A percentile compares a stretch with the other conserved stretches of the same genome.
Conservation (phyloP, 75 land plant species). For the Larix kaempferi region DNA sequence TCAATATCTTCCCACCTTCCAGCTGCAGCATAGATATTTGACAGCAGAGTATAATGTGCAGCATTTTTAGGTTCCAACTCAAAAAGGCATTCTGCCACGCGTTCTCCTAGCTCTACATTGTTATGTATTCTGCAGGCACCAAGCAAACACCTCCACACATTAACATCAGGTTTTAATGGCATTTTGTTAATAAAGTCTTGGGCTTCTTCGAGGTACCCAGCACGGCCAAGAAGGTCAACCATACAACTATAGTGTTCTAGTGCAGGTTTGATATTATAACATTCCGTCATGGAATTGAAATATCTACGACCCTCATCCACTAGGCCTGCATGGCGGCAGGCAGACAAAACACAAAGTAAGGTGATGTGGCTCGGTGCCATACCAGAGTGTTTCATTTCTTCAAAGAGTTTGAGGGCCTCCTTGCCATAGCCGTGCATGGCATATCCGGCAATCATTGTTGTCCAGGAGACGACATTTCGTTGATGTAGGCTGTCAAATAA, state of each 20-base stretch:
- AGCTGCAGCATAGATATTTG: not conserved
- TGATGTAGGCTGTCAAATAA: conserved; percentile 19
- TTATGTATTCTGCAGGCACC: not conserved
- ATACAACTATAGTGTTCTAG: not conserved
- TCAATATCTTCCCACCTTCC: not conserved
- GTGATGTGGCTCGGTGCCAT: conserved; percentile 13
- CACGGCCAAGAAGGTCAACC: not conserved
- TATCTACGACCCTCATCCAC: not conserved
- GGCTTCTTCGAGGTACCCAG: not conserved
- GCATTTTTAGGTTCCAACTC: not conserved
- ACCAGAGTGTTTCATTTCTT: conserved; percentile 32
- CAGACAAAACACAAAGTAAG: not conserved
- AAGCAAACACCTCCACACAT: not conserved
- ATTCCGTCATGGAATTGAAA: not conserved
- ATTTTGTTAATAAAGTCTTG: not conserved
- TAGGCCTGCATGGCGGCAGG: not conserved
- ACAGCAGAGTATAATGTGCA: not conserved
- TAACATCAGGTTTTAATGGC: not conserved
- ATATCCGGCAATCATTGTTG: conserved; percentile 40
- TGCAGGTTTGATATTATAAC: not conserved
- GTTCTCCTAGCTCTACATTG: not conserved
- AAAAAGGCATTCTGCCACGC: not conserved
- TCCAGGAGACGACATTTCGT: conserved; percentile 36
- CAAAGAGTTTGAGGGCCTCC: conserved; percentile 20
- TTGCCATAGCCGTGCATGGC: conserved; percentile 21